Evolutionary conservation across 176 grass and related monocot species (phyloP).

Genomic region (Guadua angustifolia): DNA sequence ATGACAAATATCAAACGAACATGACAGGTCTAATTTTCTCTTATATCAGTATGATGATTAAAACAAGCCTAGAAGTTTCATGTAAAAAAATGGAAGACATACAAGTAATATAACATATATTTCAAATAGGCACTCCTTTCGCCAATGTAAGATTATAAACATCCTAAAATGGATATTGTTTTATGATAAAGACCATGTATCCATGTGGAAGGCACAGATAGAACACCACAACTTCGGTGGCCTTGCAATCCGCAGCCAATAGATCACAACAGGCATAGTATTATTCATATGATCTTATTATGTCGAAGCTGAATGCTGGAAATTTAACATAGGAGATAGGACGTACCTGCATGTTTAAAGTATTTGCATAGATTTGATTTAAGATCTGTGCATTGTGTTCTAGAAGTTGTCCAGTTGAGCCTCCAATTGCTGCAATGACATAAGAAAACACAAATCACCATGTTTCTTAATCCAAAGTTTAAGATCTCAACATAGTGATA

Average conservation of each 20-base stretch:
- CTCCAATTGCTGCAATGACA: constrained; percentile 66
- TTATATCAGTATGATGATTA: not conserved
- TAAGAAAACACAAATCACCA: constrained; percentile 23
- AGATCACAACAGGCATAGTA: not conserved
- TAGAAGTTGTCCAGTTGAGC: constrained; percentile 64
- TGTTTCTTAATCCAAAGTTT: constrained; percentile 10
- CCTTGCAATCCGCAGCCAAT: not conserved
- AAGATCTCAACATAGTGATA: not conserved
- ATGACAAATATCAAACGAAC: constrained; percentile 5
- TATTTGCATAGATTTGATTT: constrained; percentile 65
- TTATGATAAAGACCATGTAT: not conserved
- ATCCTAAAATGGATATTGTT: not conserved
- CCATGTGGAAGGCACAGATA: constrained; percentile 1
- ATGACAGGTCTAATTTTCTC: not conserved
- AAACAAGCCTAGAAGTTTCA: not conserved
- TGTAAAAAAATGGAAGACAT: not conserved
- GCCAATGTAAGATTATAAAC: not conserved
- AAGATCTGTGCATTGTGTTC: constrained; percentile 63
- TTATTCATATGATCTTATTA: constrained; percentile 17
- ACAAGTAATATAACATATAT: not conserved
- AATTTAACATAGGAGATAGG: constrained; percentile 10
- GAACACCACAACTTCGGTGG: not conserved
- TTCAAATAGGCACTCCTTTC: not conserved
- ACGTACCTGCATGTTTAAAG: constrained; percentile 62
- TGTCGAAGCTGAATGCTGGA: not conserved